Base-by-base conservation (phyloP, 2,329 filamentous ascomycete species). In the Emmonsia crescens region DNA sequence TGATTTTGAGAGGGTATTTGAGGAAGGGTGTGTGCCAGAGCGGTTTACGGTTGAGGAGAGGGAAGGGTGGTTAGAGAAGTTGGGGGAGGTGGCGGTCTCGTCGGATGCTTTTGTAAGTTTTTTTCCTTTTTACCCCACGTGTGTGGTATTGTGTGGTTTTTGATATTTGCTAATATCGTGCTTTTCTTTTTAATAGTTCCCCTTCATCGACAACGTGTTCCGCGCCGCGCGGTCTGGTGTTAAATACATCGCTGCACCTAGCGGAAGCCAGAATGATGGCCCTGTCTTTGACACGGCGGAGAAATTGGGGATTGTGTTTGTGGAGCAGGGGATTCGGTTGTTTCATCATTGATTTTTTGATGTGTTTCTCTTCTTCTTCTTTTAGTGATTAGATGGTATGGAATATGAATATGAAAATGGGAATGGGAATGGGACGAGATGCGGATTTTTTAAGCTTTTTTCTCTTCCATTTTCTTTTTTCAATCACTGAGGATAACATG, bases 181-280 rank as follows among this genome's bases (percentile, higher is more conserved):
- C 10, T 31, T 29, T 19, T 52, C 24, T 61, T 51, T 58, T 57
- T 10, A 48, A 8, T 63, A 91, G 89, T 99, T 99, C 85, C 94
- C 94, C 68, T 99, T 99, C 79, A 90, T 91, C 71, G 94, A 99
- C 81, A 99, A 99, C 71, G 89, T 99, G 67, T 96, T 95, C 85
- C 86, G 94, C 67, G 89, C 91, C 59, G 86, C 85, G 65, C 84
- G 91, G 70, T 96, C 91, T 27, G 94, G 94, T 57, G 91, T 85
- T 72, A 97, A 96, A 81, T 99, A 96, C 80, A 90, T 97, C 71
- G 93, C 94, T 60, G 93, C 93, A 46, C 94, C 94, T 10, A 89
- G 85, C 58, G 94, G 94, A 62, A 96, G 76, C 68, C 77, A 79
- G 69, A 79, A 79, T 63, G 77, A 79, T 62, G 69, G 70, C 10